Evolutionary conservation across 2,329 filamentous ascomycete genomes (phyloP), one percentile per base, ranked within the genome.

Genomic region (Ophiostoma populinum): DNA sequence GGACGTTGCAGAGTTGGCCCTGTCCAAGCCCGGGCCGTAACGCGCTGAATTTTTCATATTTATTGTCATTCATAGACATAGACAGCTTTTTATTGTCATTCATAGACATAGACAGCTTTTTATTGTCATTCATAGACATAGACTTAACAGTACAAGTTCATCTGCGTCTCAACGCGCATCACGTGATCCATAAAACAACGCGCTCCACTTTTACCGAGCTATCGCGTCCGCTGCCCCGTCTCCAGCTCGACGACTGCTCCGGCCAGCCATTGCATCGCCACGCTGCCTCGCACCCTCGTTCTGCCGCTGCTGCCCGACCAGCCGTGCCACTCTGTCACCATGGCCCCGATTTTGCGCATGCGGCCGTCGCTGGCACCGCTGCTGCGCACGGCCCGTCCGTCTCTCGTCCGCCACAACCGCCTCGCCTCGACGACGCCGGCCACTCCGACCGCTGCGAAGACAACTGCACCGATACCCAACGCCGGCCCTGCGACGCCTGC

Each of bases 291-390:
- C n/a, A n/a, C n/a, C n/a, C 7, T 17, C 21, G 3, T 25, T 15
- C 9, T 22, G 8, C 15, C 15, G 13, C 20, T 15, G 10, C 11
- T 11, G 7, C 11, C 7, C n/a, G 9, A n/a, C 19, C 12, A 4
- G 16, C 4, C 19, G 12, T 18, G 11, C 4, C 8, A n/a, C 13
- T 41, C 33, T 35, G 10, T 10, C 34, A 46, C 37, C 25, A 56
- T 56, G 54, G 50, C 51, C 22, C 44, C 46, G n/a, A 46, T 43
- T 28, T 41, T 51, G 12, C 42, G 50, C 33, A 46, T 45, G 24
- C 45, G 45, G 34, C 47, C 43, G 29, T 37, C 43, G 13, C 45
- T 49, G 36, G 34, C 36, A 3, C 31, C 36, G 7, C 13, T 31
- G 3, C 18, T 33, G 20, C 36, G 32, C 9, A 21, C 29, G 29